Base-by-base conservation (phyloP, 129 eudicot genomes). In the Ambrosia trifida region DNA sequence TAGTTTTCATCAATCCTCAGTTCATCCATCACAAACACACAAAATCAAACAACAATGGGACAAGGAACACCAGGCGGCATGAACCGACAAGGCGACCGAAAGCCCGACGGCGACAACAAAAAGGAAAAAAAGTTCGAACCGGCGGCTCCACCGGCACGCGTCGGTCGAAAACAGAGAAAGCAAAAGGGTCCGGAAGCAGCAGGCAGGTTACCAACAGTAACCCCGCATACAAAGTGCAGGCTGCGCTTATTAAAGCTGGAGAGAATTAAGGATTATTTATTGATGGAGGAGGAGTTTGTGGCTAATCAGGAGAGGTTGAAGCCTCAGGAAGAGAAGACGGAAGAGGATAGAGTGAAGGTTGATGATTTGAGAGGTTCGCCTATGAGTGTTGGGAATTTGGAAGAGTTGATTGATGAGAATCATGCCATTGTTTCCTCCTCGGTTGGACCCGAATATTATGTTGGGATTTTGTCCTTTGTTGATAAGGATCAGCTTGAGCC, bases 261-360 rank as follows among this genome's bases (percentile, higher is more conserved):
- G 5, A 47, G 53, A 17, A 47, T 47, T 47, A 47, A 47, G 53
- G 53, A 47, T 47, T 47, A 47, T 12, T 47, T 47, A 17, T 47
- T 47, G 5, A 47, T 47, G 53, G 53, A 47, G 53, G 53, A 47
- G 53, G 53, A 47, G 53, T 47, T 47, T 13, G 53, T 47, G 28
- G 28, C 28, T 24, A 24, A 24, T 24, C 53, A 47, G 53, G 53
- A 47, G 53, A 12, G 53, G 13, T 47, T 47, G 53, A 47, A 47
- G 53, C 53, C 53, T 2, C 53, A 47, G 53, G 53, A 47, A 12
- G 53, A 47, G 53, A 47, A 47, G 53, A 47, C 53, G 53, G 53
- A 47, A 17, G 53, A 47, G 14, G 53, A 47, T 47, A 12, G 53
- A 12, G 13, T 17, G 53, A 47, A 47, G 53, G 53, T 47, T 12